Evolutionary conservation across 2,329 filamentous ascomycete species (phyloP), one percentile per base, ranked within the genome.

Genomic region (Xylariales sp.): DNA sequence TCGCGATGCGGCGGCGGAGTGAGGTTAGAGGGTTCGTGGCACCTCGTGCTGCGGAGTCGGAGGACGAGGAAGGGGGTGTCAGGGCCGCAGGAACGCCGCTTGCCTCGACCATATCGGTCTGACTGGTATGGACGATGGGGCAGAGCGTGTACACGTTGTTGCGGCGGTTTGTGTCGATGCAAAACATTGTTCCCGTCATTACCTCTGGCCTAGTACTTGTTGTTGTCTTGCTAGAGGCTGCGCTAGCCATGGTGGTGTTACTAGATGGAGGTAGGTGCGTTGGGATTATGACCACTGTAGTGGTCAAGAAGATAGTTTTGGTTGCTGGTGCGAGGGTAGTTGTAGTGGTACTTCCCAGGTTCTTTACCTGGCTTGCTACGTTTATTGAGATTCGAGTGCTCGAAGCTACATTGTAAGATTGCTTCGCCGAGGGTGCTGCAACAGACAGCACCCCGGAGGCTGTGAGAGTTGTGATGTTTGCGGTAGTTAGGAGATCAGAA

Each of bases 151-250:
- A 23, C 13, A 41, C 23, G 12, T 33, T 28, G 29, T 36, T 18
- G 6, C 12, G 34, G 16, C 39, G 39, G 11, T 33, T 20, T 6
- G 39, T 29, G 15, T 29, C 39, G 21, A 21, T 33, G 23, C 39
- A 41, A 29, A 37, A 41, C 29, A 41, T 41, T 11, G 27, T 15
- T 5, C 28, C 33, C 3, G 29, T 38, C 33, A 41, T 37, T 11
- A 7, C 33, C n/a, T 24, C 33, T n/a, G 5, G 6, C 8, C 11
- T 10, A 19, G 30, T 11, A 2, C n/a, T 17, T 7, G 30, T 17
- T n/a, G n/a, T 19, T 5, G 16, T 17, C n/a, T 3, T 33, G 8
- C 20, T 10, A 18, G 17, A 33, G 6, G 6, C n/a, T 11, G 16
- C 20, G 6, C 12, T 25, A 25, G 23, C 8, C 23, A n/a, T n/a